A percentile compares a stretch with the other conserved stretches of the same genome.
phyloP scores from a whole-genome alignment of 108 stramenopile genomes.

The Nitzschia inconspicua region DNA sequence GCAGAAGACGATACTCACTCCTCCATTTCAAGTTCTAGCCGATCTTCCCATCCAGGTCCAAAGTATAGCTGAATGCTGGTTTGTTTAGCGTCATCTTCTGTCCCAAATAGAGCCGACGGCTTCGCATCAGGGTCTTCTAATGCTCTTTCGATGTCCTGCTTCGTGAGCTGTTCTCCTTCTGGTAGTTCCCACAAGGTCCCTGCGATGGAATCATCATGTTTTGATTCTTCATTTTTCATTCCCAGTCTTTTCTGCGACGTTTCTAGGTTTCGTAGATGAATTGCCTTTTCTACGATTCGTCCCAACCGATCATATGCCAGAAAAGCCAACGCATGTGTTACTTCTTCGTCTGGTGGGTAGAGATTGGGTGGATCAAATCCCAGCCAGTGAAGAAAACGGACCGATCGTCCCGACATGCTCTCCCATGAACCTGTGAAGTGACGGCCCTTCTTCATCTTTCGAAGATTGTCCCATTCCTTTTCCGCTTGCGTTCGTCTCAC shows the following conservation, averaged over 20 bases:
- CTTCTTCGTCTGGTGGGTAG: conserved; percentile 67
- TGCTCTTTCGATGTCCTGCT: conserved; percentile 49
- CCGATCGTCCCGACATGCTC: conserved; percentile 39
- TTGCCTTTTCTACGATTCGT: conserved; percentile 76
- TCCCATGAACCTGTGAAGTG: conserved; percentile 41
- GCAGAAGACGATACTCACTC: conserved; percentile 36
- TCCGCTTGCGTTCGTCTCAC: conserved; percentile 7
- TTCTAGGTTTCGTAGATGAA: conserved; percentile 25
- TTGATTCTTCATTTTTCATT: background rate
- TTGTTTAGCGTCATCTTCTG: conserved; percentile 18
- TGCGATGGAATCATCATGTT: background rate
- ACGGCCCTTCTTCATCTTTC: conserved; percentile 33
- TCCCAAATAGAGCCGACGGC: conserved; percentile 42
- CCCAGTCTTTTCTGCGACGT: background rate
- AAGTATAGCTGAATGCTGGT: conserved; percentile 74
- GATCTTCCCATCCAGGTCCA: conserved; percentile 83
- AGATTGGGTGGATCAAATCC: conserved; percentile 58
- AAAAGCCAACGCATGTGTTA: conserved; percentile 75
- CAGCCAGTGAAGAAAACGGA: conserved; percentile 80
- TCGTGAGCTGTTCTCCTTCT: conserved; percentile 46
- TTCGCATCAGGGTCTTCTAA: conserved; percentile 47
- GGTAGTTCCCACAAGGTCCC: conserved; percentile 44
- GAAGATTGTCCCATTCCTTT: conserved; percentile 44
- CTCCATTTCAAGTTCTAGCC: conserved; percentile 80
- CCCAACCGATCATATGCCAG: conserved; percentile 80